Base-by-base conservation (phyloP, 2,329 filamentous ascomycete species). In the Ophiostoma sp. region DNA sequence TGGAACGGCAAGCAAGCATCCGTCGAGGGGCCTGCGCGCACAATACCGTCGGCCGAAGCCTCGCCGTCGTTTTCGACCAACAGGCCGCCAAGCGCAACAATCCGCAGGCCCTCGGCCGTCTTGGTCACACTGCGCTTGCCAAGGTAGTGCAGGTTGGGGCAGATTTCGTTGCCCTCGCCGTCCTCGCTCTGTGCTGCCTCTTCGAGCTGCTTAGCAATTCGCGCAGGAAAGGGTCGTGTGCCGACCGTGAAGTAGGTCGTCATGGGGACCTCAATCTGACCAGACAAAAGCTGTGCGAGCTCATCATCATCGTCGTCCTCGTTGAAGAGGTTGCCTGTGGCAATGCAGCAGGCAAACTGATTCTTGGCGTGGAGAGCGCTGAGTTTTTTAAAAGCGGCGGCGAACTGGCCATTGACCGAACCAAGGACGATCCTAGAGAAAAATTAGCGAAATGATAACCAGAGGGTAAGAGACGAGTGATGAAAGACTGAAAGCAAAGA, bases 231-330 rank as follows among this genome's bases (percentile, higher is more conserved):
- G n/a, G 91, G 83, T 64, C 86, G 86, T 50, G 85, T 90, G 77
- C 93, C 94, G 74, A 97, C 86, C 2, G 93, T 93, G 80, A 98
- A 99, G 83, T 99, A 99, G 9, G 92, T 97, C 1, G 95, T 91
- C 0, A 98, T 84, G 2, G 95, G 91, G 4, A 98, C 85, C 28
- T 85, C 80, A 70, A 97, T 90, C 12, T 88, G 85, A n/a, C 94
- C 94, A 33, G 88, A 83, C 0, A 98, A 82, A 3, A 99, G 87
- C 11, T 88, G 86, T 12, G 85, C 83, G 5, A 96, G 82, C 11
- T 82, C 80, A 15, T 88, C 85, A 52, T 90, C 85, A 70, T 92
- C 87, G 63, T 90, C 86, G 0, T 85, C 82, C 59, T 87, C 83
- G 22, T 87, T 84, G 79, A 98, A 98, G 7, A 98, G 86, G 79